Base-by-base conservation (phyloP, 2,329 filamentous ascomycete genomes). In the Chlorencoelia australis region DNA sequence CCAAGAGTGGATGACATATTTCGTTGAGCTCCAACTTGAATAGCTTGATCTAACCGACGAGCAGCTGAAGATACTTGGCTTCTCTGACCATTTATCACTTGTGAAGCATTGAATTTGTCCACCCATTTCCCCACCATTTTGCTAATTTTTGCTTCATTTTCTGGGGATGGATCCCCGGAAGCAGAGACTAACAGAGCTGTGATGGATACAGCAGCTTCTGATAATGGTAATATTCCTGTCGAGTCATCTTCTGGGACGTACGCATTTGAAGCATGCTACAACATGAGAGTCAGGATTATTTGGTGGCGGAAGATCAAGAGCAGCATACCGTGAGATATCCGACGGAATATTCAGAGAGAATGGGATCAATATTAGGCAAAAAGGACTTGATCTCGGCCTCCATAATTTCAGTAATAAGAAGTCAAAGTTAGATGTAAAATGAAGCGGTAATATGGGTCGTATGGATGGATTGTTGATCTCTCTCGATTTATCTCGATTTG, bases 1-100 rank as follows among this genome's bases (percentile, higher is more conserved):
- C 87, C 89, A 48, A 98, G 65, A 3, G 91, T 98, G 5, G 91
- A 94, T 20, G 91, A 98, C 65, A 98, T 89, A 62, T 94, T 95
- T 47, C 86, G 75, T 64, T 94, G 86, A 17, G 88, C 79, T 59
- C 86, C 85, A 53, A 98, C 89, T 62, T 95, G 85, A 61, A 95
- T 85, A 42, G 88, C 84, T 61, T 96, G 88, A 54, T 96, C 91
- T 14, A 98, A 75, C 53, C 86, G 82, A 61, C 71, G 86, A 41
- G 89, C 84, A 6, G 76, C 74, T 14, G 85, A 82, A 7, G 83
- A 83, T 50, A 80, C 75, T 55, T 80, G 77, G 46, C 71, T 67
- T 35, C 71, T 69, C 59, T 86, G 75, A 32, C 76, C 71, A 60
- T 80, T 69, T 33, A 66, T 56, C 39, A 78, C 83, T 64, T 85